These are phyloP conservation scores for Dothistroma septosporum DNA, from an alignment of 2,329 filamentous ascomycete species.

Conservation along the genomic window DNA sequence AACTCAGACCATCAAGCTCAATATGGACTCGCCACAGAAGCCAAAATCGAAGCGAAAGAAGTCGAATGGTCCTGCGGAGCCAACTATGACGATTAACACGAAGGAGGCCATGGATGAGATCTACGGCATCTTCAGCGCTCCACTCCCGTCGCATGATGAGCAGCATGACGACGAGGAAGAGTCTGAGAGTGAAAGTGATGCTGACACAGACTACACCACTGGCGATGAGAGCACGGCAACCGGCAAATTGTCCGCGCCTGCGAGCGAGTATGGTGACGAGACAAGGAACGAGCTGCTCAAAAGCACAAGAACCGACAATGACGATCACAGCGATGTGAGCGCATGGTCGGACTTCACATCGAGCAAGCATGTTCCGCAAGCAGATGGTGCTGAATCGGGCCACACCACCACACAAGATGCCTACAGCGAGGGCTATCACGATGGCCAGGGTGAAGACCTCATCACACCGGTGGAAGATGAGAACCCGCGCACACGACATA, in stretches of 20 bases:
- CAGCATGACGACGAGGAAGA: conserved; percentile 58
- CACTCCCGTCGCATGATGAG: conserved; percentile 54
- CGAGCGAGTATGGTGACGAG: conserved; percentile 64
- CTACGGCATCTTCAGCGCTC: conserved; percentile 93
- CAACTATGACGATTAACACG: conserved; percentile 98
- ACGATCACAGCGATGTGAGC: conserved; percentile 51
- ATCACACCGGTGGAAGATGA: conserved; percentile 44
- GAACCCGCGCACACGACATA: conserved; percentile 59
- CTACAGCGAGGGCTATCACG: conserved; percentile 35
- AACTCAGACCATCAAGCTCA: conserved; percentile 92
- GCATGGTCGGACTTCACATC: conserved; percentile 88
- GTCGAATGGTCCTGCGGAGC: conserved; percentile 65
- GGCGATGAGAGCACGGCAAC: conserved; percentile 76
- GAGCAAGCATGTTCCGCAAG: conserved; percentile 62
- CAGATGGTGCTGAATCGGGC: conserved; percentile 35
- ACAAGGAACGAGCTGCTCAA: conserved; percentile 50
- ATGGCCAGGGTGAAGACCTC: conserved; percentile 38
- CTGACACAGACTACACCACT: conserved; percentile 74
- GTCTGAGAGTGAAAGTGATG: conserved; percentile 61
- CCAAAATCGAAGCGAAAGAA: conserved; percentile 79
- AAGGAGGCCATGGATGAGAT: conserved; percentile 95
- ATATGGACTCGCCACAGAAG: conserved; percentile 83
- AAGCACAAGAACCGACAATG: conserved; percentile 30
- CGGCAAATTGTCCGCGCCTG: conserved; percentile 61
- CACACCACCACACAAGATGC: conserved; percentile 35